These are phyloP conservation scores for Fusarium veterinarium DNA, from an alignment of 2,329 filamentous ascomycete species.

Conservation along the genomic window DNA sequence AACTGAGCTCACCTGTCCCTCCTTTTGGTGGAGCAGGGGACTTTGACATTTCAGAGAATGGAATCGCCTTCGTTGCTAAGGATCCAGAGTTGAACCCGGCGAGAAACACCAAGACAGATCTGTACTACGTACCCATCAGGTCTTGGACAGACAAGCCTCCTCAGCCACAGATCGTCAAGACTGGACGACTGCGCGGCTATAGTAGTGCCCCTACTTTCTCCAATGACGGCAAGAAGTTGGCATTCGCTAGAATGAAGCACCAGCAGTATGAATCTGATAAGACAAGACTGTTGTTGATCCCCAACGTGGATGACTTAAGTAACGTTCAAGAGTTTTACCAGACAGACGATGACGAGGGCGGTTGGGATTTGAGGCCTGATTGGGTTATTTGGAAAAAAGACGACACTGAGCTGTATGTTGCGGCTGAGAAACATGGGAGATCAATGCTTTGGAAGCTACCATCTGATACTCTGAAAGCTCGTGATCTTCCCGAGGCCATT, in stretches of 20 bases:
- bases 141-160: slow-evolving; percentile 68
- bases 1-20: slow-evolving; percentile 74
- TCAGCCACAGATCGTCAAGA: slow-evolving; percentile 62
- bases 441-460: slow-evolving; percentile 72
- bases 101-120: slow-evolving; percentile 82
- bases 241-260: slow-evolving; percentile 82
- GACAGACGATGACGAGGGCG: slow-evolving; percentile 70
- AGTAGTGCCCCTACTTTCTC: slow-evolving; percentile 77
- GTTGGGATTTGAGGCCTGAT: slow-evolving; percentile 70
- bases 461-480: slow-evolving; percentile 62
- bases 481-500: slow-evolving; percentile 60
- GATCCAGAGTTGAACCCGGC: slow-evolving; percentile 78
- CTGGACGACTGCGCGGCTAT: slow-evolving; percentile 71
- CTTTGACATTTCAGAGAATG: slow-evolving; percentile 77
- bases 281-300: slow-evolving; percentile 72
- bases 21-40: slow-evolving; percentile 85
- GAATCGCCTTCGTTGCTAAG: slow-evolving; percentile 79
- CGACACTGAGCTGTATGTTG: slow-evolving; percentile 75
- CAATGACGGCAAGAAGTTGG: slow-evolving; percentile 74
- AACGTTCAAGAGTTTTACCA: slow-evolving; percentile 72
- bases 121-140: slow-evolving; percentile 77
- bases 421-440: slow-evolving; percentile 76
- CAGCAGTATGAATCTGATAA: slow-evolving; percentile 83
- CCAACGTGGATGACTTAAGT: slow-evolving; percentile 67
- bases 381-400: slow-evolving; percentile 67